A percentile compares a stretch with the other conserved stretches of the same genome.
Conservation (phyloP, 83 land plant species). For the Picea abies region DNA sequence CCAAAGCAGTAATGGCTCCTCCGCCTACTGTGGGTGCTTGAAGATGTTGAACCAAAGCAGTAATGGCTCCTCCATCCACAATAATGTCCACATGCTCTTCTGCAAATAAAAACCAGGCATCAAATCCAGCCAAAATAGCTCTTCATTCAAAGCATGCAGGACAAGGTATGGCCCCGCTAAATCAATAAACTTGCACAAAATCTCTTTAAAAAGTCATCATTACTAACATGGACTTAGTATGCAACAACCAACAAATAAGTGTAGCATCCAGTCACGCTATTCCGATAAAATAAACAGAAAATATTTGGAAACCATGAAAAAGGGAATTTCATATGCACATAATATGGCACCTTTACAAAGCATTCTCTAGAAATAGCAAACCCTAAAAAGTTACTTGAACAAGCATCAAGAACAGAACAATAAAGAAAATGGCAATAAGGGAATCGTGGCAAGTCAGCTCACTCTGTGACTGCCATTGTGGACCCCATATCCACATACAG, state of each 20-base stretch:
- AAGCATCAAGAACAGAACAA: neutral
- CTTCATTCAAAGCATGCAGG: neutral
- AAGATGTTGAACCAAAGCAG: constrained; percentile 82
- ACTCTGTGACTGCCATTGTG: too few relatives aligned
- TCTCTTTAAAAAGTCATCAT: too few relatives aligned
- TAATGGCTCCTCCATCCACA: constrained; percentile 86
- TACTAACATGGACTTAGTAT: too few relatives aligned
- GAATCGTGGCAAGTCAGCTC: too few relatives aligned
- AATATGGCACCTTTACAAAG: neutral
- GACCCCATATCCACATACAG: too few relatives aligned
- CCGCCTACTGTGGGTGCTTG: constrained; percentile 66
- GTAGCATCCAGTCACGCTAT: too few relatives aligned
- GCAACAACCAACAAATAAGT: too few relatives aligned
- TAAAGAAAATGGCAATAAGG: too few relatives aligned
- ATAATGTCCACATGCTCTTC: constrained; percentile 85
- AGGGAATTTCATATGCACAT: neutral
- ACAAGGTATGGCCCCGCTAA: too few relatives aligned
- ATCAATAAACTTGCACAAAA: too few relatives aligned
- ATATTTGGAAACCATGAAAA: neutral
- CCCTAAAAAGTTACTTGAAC: neutral
- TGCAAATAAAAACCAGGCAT: constrained; percentile 33
- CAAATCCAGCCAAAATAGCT: neutral
- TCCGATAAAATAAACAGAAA: too few relatives aligned
- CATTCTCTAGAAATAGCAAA: neutral
- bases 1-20: constrained; percentile 88